Base-by-base conservation (phyloP, 306 rosid genomes). In the Coriaria nepalensis region DNA sequence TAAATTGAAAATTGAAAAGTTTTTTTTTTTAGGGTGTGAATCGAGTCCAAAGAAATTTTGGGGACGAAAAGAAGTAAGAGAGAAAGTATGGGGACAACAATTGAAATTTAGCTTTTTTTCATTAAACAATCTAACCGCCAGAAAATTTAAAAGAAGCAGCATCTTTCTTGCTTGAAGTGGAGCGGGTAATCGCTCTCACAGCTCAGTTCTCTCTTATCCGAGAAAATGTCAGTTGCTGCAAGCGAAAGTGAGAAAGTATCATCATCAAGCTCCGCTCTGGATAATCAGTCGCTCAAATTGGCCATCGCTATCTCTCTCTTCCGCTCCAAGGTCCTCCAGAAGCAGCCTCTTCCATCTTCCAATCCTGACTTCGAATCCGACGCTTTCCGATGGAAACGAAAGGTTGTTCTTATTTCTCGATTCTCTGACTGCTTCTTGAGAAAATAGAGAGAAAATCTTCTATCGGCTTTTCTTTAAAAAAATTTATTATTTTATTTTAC, bases 351-450 rank as follows among this genome's bases (percentile, higher is more conserved):
- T 48, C 37, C 50, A 36, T 35, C 68, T 0, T 36, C 35, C 9
- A 57, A 60, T 59, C 70, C 70, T 70, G 59, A 78, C 2, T 67
- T 51, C 8, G 43, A 68, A 33, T 73, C 94, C 44, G 77, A 81
- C n/a, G 69, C 76, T 55, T 69, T 81, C 68, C 90, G 80, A 33
- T 90, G 95, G 97, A 90, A 84, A 72, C 87, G 71, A 50, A 90
- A 90, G 97, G 95, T 84, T 64, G 41, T 36, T 53, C 40, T 54
- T 60, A 32, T 2, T 12, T 11, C 13, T 37, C 43, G 32, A 49
- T 7, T 35, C 55, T 37, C 5, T 29, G 34, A 53, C 10, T 11
- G 13, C 12, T 37, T 34, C 7, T 33, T 41, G 8, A 4, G 32
- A 47, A 47, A 15, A 4, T 52, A 10, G 44, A 52, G n/a, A 14